Conservation (phyloP, 108 stramenopile species). For the Mayamaea pseudoterrestris region DNA sequence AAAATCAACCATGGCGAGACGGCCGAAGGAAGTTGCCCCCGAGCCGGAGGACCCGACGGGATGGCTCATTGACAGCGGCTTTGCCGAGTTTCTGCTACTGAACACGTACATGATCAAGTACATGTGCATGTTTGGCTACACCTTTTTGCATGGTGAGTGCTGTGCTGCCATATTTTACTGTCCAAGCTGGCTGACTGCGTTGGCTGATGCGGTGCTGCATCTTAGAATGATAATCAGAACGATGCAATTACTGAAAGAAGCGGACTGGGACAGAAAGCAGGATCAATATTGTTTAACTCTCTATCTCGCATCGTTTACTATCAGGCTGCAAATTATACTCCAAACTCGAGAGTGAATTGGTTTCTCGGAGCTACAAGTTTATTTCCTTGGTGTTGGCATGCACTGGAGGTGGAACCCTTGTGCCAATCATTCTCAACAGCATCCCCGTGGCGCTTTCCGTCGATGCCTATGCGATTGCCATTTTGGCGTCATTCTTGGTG, state of each 20-base stretch:
- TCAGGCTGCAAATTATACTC: conserved; percentile 64
- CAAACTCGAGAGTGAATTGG: conserved; percentile 14
- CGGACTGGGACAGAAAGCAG: too few species aligned
- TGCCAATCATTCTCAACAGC: conserved; percentile 71
- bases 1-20: neutral
- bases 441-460: conserved; percentile 64
- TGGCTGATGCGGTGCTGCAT: neutral
- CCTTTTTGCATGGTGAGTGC: conserved; percentile 56
- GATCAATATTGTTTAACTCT: neutral
- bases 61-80: conserved; percentile 67
- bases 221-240: too few species aligned
- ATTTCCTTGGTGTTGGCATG: conserved; percentile 59
- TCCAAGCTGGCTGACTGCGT: neutral
- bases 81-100: conserved; percentile 61
- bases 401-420: conserved; percentile 83
- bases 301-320: conserved; percentile 1
- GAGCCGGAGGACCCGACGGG: conserved; percentile 46
- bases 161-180: conserved; percentile 1
- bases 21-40: neutral
- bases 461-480: conserved; percentile 78
- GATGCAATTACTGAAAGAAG: too few species aligned
- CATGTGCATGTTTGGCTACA: conserved; percentile 67
- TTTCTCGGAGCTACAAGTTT: conserved; percentile 63
- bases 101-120: conserved; percentile 63
- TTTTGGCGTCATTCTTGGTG: conserved; percentile 49